phyloP scores from a whole-genome alignment of 73 alveolate genomes.

The Blepharisma japonicum region DNA sequence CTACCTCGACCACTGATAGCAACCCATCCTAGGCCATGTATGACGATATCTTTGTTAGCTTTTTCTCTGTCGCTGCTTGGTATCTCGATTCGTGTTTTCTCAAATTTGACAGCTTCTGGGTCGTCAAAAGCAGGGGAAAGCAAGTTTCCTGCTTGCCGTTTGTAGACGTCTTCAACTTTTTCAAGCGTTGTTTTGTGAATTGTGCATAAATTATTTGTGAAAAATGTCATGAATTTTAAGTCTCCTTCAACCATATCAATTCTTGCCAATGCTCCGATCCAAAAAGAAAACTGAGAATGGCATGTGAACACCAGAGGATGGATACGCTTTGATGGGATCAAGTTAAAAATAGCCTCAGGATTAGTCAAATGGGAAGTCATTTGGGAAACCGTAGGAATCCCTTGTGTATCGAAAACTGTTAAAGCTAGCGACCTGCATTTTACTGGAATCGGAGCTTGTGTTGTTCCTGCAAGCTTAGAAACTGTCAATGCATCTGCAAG shows the following conservation, averaged over 20 bases:
- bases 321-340: conserved; percentile 38
- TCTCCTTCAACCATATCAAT: conserved; percentile 57
- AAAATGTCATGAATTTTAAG: conserved; percentile 47
- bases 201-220: conserved; percentile 46
- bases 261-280: conserved; percentile 61
- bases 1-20: conserved; percentile 51
- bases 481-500: conserved; percentile 41
- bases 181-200: conserved; percentile 52
- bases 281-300: conserved; percentile 36
- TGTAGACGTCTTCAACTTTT: conserved; percentile 42
- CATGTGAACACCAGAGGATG: conserved; percentile 24
- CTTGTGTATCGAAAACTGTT: conserved; percentile 59
- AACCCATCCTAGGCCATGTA: conserved; percentile 68
- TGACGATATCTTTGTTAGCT: conserved; percentile 53
- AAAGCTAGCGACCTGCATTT: conserved; percentile 40
- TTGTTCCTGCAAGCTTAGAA: conserved; percentile 61
- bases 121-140: conserved; percentile 52
- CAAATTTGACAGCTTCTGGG: conserved; percentile 39
- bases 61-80: conserved; percentile 31
- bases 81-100: conserved; percentile 40
- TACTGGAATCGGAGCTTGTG: conserved; percentile 47
- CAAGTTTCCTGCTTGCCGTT: conserved; percentile 52
- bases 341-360: conserved; percentile 41
- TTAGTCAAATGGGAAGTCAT: conserved; percentile 36
- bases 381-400: conserved; percentile 53